A percentile compares a stretch with the other conserved stretches of the same genome.
phyloP scores from a whole-genome alignment of 2,329 filamentous ascomycete genomes.

The Phyllosticta paracitricarpa region DNA sequence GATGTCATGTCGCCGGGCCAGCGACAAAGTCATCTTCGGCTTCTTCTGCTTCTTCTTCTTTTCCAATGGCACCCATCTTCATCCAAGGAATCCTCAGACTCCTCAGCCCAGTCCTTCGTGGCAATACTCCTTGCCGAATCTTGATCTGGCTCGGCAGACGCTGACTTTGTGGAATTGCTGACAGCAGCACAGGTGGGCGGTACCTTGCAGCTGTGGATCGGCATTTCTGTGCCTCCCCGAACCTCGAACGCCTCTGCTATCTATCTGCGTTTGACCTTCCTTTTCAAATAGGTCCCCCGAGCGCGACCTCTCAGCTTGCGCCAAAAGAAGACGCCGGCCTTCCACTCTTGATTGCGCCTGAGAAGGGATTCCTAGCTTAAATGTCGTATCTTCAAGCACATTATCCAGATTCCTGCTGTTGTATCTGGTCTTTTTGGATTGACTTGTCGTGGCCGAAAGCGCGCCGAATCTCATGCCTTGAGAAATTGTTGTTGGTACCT shows the following conservation, averaged over 20 bases:
- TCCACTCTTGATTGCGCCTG: neutral
- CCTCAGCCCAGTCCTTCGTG: neutral
- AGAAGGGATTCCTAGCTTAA: no score
- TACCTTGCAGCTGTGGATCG: neutral
- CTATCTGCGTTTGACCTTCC: neutral
- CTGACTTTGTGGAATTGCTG: neutral
- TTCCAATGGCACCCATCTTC: no score
- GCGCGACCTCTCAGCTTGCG: neutral
- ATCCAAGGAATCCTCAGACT: no score
- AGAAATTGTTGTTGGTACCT: neutral
- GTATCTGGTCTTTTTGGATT: neutral
- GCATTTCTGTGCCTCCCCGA: neutral
- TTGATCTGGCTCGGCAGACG: no score
- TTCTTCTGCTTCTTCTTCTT: no score
- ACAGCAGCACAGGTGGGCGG: neutral
- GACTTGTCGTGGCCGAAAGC: neutral
- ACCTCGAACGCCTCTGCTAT: neutral
- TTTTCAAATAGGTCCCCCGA: neutral
- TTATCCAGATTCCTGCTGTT: neutral
- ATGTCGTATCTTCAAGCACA: no score
- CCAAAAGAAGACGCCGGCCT: neutral
- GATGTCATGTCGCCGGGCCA: neutral
- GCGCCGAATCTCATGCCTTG: neutral
- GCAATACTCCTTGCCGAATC: neutral
- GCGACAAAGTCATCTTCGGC: neutral